These are phyloP conservation scores for Boletus fagicola DNA, from an alignment of 768 basidiomycete species.

Conservation along the genomic window DNA sequence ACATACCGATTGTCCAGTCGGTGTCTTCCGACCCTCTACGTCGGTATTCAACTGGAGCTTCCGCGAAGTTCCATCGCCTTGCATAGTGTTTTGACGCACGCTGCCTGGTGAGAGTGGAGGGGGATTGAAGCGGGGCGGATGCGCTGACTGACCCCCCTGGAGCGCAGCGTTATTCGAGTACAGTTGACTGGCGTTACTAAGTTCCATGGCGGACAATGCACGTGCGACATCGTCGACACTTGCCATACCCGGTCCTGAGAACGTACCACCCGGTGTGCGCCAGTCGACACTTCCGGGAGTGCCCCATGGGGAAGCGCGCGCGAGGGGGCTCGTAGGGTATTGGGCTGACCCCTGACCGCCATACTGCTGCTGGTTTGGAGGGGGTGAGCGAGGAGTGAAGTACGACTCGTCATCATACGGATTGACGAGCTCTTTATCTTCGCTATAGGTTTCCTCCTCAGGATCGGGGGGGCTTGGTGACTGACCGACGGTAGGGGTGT, in stretches of 20 bases:
- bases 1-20: constrained; percentile 50
- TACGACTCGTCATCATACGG: constrained; percentile 53
- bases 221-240: constrained; percentile 74
- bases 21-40: constrained; percentile 65
- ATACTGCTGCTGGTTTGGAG: constrained; percentile 43
- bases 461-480: constrained; percentile 50
- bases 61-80: constrained; percentile 38
- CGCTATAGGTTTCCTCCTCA: constrained; percentile 52
- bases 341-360: constrained; percentile 34
- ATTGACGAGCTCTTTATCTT: constrained; percentile 44
- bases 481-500: constrained; percentile 29
- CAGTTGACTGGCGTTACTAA: constrained; percentile 38
- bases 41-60: constrained; percentile 63
- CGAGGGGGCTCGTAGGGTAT: constrained; percentile 56
- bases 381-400: constrained; percentile 45
- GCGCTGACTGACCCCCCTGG: constrained; percentile 51
- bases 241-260: constrained; percentile 27
- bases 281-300: constrained; percentile 55
- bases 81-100: constrained; percentile 41
- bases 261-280: constrained; percentile 43
- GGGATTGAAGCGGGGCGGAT: constrained; percentile 70
- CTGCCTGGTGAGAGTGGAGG: constrained; percentile 41
- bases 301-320: constrained; percentile 66
- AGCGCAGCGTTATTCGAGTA: constrained; percentile 30
- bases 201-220: constrained; percentile 67